A percentile compares a stretch with the other conserved stretches of the same genome.
Evolutionary conservation across 1,139 yeast species (phyloP).

Genomic region (Magnusiomyces tetraspermus): DNA sequence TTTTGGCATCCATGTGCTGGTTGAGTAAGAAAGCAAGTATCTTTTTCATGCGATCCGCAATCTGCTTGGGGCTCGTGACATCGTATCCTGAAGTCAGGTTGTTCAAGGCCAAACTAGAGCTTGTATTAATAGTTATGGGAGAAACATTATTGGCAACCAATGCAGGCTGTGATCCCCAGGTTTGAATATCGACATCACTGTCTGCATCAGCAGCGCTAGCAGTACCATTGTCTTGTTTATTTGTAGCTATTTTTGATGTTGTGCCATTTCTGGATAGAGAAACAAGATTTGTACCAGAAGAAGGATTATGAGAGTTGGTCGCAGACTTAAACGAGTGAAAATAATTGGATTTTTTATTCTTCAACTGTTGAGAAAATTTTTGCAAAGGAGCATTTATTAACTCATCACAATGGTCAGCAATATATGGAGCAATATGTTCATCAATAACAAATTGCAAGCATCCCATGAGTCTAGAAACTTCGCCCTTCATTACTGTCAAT

Average conservation of each 20-base stretch:
- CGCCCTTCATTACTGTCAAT: neutral
- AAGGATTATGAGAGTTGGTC: neutral
- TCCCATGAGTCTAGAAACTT: neutral
- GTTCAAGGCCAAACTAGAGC: neutral
- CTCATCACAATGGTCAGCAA: neutral
- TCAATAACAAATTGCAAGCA: neutral
- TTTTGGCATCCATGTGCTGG: neutral
- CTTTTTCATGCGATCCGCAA: neutral
- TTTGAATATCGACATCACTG: neutral
- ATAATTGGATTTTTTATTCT: neutral
- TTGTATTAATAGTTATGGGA: neutral
- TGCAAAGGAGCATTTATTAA: neutral
- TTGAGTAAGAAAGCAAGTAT: neutral
- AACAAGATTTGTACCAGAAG: neutral
- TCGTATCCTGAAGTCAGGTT: neutral
- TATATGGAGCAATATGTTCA: neutral
- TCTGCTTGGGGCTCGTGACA: neutral
- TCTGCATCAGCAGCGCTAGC: too few relatives aligned
- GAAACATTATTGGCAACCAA: too few relatives aligned
- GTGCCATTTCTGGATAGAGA: neutral
- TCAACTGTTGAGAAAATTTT: neutral
- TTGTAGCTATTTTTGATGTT: too few relatives aligned
- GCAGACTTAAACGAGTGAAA: neutral
- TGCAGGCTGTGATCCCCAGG: neutral
- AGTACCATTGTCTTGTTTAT: too few relatives aligned